Evolutionary conservation across 176 grass and related monocot genomes (phyloP).

Genomic region (Lolium rigidum): DNA sequence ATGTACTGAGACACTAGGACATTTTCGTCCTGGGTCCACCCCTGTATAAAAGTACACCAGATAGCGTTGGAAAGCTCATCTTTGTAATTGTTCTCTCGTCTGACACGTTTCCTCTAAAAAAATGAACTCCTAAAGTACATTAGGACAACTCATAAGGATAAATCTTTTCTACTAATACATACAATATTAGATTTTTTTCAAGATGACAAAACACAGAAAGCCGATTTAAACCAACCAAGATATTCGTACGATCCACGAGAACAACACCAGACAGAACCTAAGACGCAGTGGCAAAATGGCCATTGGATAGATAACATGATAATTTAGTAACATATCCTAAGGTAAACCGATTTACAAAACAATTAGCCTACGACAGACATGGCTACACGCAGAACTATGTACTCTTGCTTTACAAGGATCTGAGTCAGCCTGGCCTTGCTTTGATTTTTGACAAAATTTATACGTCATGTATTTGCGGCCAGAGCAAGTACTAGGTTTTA

Average conservation of each 20-base stretch:
- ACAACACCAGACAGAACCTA: background rate
- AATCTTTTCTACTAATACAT: too few species aligned
- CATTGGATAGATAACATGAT: background rate
- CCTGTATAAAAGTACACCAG: too few species aligned
- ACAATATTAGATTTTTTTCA: background rate
- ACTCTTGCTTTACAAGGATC: conserved; percentile 51
- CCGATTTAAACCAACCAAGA: background rate
- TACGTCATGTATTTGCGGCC: too few species aligned
- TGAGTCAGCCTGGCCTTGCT: conserved; percentile 40
- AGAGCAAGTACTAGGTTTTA: too few species aligned
- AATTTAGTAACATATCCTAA: background rate
- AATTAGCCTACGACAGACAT: background rate
- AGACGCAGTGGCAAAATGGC: background rate
- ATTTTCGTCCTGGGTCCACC: too few species aligned
- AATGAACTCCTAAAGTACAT: background rate
- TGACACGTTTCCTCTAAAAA: too few species aligned
- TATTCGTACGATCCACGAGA: background rate
- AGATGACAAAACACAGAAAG: background rate
- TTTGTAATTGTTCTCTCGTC: too few species aligned
- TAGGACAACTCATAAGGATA: background rate
- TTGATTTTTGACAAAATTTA: too few species aligned
- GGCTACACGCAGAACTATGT: background rate
- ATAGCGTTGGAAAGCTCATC: too few species aligned
- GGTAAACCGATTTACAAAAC: background rate
- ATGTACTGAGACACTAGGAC: too few species aligned